Base-by-base conservation (phyloP, 2,329 filamentous ascomycete species). In the Aspergillus quadrilineatus region DNA sequence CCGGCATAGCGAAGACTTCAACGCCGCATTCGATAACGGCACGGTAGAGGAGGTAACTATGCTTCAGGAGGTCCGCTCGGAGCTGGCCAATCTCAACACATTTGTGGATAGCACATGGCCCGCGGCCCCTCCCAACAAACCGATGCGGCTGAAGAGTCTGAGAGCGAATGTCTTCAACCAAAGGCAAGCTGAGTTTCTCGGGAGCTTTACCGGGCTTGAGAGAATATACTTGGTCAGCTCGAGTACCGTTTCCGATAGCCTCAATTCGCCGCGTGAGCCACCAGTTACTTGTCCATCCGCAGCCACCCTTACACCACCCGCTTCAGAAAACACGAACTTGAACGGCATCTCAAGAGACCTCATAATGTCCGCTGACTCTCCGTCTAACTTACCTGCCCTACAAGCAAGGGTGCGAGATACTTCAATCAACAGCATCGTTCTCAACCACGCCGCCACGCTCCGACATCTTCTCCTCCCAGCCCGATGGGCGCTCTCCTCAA, bases 71-170 rank as follows among this genome's bases (percentile, higher is more conserved):
- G 77, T 80, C 59, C 79, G 79, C 8, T 73, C 74, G 3, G 72
- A 75, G n/a, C 66, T 73, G 5, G 26, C 8, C 28, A 60, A 71
- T 75, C 50, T 74, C 59, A 69, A 66, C 59, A 69, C 82, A 2
- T 87, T 85, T 65, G 70, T 85, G 10, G 83, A 86, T 61, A 75
- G 79, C 34, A 80, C 77, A 1, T 86, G 83, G 83, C 73, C 76
- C 12, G 64, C 65, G 26, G 55, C 65, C 57, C 64, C 69, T 53
- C 63, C 67, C 4, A 62, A 65, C 7, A 50, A 50, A 5, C 62
- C 73, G 5, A 65, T 76, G 1, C 67, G 71, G 6, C 68, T 83
- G 37, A 83, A 80, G 60, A 74, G 76, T 43, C 63, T 85, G 34
- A 72, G 80, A 6, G 62, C 78, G 30, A 83, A 85, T 66, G 65